Conservation (phyloP, 164 flowering plant genomes). For the Aristolochia fimbriata region DNA sequence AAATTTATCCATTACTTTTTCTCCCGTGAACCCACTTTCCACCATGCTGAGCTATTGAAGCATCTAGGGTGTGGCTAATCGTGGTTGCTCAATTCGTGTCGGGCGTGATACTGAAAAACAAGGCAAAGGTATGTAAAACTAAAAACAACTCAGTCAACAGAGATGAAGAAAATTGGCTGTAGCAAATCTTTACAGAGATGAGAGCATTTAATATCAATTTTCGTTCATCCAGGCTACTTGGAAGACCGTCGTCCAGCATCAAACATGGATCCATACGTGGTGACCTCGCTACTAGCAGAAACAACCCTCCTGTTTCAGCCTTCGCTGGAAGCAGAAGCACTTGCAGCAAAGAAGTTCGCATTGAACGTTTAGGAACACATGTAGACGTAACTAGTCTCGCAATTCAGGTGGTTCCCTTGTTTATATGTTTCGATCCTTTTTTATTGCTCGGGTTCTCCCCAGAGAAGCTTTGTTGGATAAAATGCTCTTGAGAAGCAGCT, state of each 20-base stretch:
- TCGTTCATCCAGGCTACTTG: conserved; percentile 55
- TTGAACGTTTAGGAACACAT: conserved; percentile 41
- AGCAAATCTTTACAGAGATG: background rate
- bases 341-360: conserved; percentile 82
- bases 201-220: background rate
- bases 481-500: too few relatives aligned
- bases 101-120: conserved; percentile 92
- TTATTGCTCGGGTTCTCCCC: too few relatives aligned
- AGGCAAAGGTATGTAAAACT: conserved; percentile 59
- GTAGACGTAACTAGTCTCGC: background rate
- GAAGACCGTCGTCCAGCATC: conserved; percentile 99
- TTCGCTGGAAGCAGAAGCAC: conserved; percentile 88
- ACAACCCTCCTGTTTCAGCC: conserved; percentile 86
- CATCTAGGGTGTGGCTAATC: conserved; percentile 91
- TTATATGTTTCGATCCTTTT: too few relatives aligned
- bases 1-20: background rate
- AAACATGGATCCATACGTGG: conserved; percentile 97
- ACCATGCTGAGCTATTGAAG: background rate
- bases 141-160: background rate
- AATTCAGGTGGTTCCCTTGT: too few relatives aligned
- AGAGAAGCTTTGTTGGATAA: too few relatives aligned
- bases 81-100: conserved; percentile 93
- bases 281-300: conserved; percentile 76
- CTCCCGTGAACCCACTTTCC: background rate
- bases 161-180: background rate